Evolutionary conservation across 176 grass and related monocot genomes (phyloP), one percentile per base, ranked within the genome.

Genomic region (Rhynchospora tenuis): DNA sequence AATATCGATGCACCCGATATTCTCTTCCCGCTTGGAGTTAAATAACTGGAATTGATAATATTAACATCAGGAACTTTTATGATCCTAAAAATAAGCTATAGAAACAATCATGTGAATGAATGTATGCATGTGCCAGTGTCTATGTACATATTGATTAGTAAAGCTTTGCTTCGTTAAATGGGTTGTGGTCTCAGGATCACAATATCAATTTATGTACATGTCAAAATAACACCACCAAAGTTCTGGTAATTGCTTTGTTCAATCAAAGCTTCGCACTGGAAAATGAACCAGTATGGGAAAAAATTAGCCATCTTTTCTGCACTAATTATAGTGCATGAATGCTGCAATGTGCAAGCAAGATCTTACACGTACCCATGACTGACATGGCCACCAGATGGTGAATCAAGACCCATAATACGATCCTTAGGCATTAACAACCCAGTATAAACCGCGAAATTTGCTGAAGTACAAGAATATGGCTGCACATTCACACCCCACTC

Each of bases 401-500:
- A 88, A 90, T 94, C 90, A 54, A 94, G 83, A 15, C 90, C 92
- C 92, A 94, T 94, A 57, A 94, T 94, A 7, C 88, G 83, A 59
- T 94, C 92, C 52, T 94, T 89, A 1, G 92, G 90, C 11, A 90
- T 75, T 27, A 94, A 78, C 27, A 92, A 82, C 11, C 86, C 88
- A 14, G 92, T 94, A 67, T 92, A 94, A 26, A 91, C 88, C 1
- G 90, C 90, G 52, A 94, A 88, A 84, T 94, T 92, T 0, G 92
- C 90, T 0, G 90, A 88, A 61, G 88, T 88, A 23, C 88, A 89
- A 17, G 90, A 94, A 73, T 91, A 92, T 4, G 92, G 92, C 70
- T 94, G 92, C 63, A 94, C 92, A 69, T 94, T 94, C 45, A 92
- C 90, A 57, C 92, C 92, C 92, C 90, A 94, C 64, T 84, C 48